Evolutionary conservation across 768 basidiomycete species (phyloP).

Genomic region (Tricholoma hemisulphureum): DNA sequence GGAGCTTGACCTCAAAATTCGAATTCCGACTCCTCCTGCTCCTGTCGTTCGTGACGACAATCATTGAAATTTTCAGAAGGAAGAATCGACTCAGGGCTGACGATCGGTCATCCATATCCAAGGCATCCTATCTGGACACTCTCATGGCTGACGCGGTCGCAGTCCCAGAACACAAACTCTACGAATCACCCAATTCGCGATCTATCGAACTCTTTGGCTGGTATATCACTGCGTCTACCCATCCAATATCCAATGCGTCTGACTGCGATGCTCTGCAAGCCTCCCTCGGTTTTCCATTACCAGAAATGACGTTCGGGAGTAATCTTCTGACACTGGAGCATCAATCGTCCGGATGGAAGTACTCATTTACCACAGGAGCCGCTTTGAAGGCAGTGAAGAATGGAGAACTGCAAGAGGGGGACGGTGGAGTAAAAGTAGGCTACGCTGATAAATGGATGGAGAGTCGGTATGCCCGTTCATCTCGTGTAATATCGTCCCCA

Average conservation of each 20-base stretch:
- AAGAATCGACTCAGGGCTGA: neutral
- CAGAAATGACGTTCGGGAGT: constrained; percentile 96
- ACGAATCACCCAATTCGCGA: constrained; percentile 69
- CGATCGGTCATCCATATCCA: neutral
- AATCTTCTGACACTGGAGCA: constrained; percentile 75
- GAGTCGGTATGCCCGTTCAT: constrained; percentile 61
- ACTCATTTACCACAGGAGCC: constrained; percentile 62
- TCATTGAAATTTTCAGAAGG: neutral
- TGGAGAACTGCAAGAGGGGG: constrained; percentile 72
- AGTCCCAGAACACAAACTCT: constrained; percentile 61
- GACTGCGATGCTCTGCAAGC: constrained; percentile 72
- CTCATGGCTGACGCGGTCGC: constrained; percentile 43
- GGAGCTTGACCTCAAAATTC: constrained; percentile 6
- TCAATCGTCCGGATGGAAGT: constrained; percentile 57
- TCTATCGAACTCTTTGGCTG: constrained; percentile 68
- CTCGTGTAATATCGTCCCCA: neutral
- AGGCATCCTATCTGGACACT: constrained; percentile 14
- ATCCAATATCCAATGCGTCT: constrained; percentile 75
- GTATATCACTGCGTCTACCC: constrained; percentile 67
- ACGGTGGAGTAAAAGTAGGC: constrained; percentile 91
- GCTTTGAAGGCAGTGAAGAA: constrained; percentile 74
- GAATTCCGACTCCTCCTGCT: constrained; percentile 15
- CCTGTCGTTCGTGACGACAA: constrained; percentile 8
- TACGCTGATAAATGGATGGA: constrained; percentile 94
- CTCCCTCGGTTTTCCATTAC: constrained; percentile 71